Conservation (phyloP, 2,329 filamentous ascomycete genomes). For the Peltaster fructicola region DNA sequence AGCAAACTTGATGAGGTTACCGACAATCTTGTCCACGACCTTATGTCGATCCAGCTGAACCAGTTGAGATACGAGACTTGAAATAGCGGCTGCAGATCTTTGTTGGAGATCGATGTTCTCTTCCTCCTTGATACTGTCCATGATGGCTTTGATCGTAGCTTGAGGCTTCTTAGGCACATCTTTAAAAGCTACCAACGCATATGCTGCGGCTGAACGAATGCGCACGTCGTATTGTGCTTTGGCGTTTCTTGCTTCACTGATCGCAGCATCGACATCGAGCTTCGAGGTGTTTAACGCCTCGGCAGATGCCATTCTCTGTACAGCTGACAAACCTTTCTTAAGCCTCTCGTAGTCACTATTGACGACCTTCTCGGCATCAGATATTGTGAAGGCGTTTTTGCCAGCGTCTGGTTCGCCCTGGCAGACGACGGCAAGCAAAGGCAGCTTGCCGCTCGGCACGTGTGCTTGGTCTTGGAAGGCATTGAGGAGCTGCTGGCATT, state of each 20-base stretch:
- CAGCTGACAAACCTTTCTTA: slow-evolving; percentile 74
- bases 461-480: slow-evolving; percentile 85
- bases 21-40: slow-evolving; percentile 87
- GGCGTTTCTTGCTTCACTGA: slow-evolving; percentile 60
- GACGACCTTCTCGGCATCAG: slow-evolving; percentile 75
- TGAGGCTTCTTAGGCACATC: slow-evolving; percentile 86
- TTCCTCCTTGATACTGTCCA: slow-evolving; percentile 95
- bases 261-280: slow-evolving; percentile 48
- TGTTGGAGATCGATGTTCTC: slow-evolving; percentile 78
- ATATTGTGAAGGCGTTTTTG: slow-evolving; percentile 76
- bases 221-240: slow-evolving; percentile 74
- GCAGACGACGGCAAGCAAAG: slow-evolving; percentile 71
- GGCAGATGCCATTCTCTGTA: slow-evolving; percentile 68
- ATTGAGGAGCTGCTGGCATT: slow-evolving; percentile 78
- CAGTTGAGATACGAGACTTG: slow-evolving; percentile 70
- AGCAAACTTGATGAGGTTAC: slow-evolving; percentile 91
- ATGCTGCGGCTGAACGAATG: slow-evolving; percentile 71
- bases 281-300: slow-evolving; percentile 66
- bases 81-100: slow-evolving; percentile 71
- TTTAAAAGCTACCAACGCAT: slow-evolving; percentile 73
- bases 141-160: slow-evolving; percentile 83
- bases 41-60: slow-evolving; percentile 61
- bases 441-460: slow-evolving; percentile 56
- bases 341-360: slow-evolving; percentile 71
- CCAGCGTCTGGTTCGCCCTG: slow-evolving; percentile 87